These are phyloP conservation scores for Alloteropsis angusta DNA, from an alignment of 202 grass and related monocot species.

Conservation along the genomic window DNA sequence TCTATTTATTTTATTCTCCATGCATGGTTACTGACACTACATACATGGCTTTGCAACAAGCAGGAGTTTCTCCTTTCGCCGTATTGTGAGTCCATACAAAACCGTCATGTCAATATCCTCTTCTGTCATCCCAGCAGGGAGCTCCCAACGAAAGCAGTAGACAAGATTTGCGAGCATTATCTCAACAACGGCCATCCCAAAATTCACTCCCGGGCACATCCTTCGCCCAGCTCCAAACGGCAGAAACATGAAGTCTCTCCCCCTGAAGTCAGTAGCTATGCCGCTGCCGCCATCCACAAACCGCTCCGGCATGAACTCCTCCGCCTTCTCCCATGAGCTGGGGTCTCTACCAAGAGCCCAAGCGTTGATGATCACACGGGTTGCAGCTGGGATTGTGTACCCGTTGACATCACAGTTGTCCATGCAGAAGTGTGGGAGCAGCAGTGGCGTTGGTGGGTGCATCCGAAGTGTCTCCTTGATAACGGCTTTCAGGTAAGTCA, in stretches of 20 bases:
- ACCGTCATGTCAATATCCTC: too few relatives aligned
- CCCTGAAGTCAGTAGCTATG: background rate
- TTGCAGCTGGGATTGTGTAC: background rate
- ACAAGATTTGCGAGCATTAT: too few relatives aligned
- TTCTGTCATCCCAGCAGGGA: too few relatives aligned
- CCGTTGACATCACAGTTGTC: background rate
- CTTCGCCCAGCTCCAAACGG: background rate
- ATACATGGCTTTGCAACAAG: too few relatives aligned
- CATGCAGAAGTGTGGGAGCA: background rate
- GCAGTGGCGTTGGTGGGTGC: slow-evolving; percentile 4
- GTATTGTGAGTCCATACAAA: too few relatives aligned
- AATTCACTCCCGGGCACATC: too few relatives aligned
- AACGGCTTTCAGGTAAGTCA: slow-evolving; percentile 22
- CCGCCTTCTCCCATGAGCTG: background rate
- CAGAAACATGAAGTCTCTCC: background rate
- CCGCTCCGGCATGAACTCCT: slow-evolving; percentile 16
- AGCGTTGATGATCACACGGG: background rate
- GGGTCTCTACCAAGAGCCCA: slow-evolving; percentile 21
- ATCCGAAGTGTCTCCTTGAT: slow-evolving; percentile 26
- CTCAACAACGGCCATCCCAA: too few relatives aligned
- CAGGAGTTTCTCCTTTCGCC: too few relatives aligned
- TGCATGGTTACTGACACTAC: too few relatives aligned
- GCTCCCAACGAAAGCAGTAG: too few relatives aligned
- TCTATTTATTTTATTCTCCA: too few relatives aligned
- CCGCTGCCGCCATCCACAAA: background rate